These are phyloP conservation scores for Sanghuangporus sanghuang DNA, from an alignment of 1,284 basidiomycete genomes.

Conservation along the genomic window DNA sequence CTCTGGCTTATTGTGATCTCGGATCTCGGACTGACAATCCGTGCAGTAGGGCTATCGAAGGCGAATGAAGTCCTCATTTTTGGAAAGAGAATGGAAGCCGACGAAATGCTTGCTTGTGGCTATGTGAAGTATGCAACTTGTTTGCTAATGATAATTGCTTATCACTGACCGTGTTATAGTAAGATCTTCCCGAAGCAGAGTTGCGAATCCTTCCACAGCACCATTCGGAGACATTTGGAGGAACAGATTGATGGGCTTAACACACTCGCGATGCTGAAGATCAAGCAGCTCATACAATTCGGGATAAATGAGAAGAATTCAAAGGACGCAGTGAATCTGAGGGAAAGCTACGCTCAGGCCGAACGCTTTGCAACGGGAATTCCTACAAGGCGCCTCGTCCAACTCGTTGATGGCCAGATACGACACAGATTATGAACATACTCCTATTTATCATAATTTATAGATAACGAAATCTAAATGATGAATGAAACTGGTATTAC, in stretches of 20 bases:
- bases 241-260: slow-evolving; percentile 53
- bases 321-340: slow-evolving; percentile 57
- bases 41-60: slow-evolving; percentile 56
- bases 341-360: slow-evolving; percentile 68
- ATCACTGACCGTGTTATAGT: slow-evolving; percentile 29
- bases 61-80: slow-evolving; percentile 67
- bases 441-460: background rate
- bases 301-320: slow-evolving; percentile 59
- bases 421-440: slow-evolving; percentile 48
- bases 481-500: too few relatives aligned
- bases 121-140: slow-evolving; percentile 53
- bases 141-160: slow-evolving; percentile 9
- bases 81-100: slow-evolving; percentile 59
- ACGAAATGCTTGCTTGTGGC: slow-evolving; percentile 53
- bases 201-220: slow-evolving; percentile 46
- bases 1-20: background rate
- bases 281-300: slow-evolving; percentile 50
- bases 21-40: background rate
- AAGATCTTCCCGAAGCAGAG: slow-evolving; percentile 54
- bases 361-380: slow-evolving; percentile 55
- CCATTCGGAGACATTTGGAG: slow-evolving; percentile 43
- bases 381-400: slow-evolving; percentile 47
- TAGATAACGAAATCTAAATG: background rate
- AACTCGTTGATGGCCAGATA: slow-evolving; percentile 58
- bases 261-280: slow-evolving; percentile 43